Evolutionary conservation across 768 basidiomycete genomes (phyloP), one percentile per base, ranked within the genome.

Genomic region (Auricularia auricula-judae): DNA sequence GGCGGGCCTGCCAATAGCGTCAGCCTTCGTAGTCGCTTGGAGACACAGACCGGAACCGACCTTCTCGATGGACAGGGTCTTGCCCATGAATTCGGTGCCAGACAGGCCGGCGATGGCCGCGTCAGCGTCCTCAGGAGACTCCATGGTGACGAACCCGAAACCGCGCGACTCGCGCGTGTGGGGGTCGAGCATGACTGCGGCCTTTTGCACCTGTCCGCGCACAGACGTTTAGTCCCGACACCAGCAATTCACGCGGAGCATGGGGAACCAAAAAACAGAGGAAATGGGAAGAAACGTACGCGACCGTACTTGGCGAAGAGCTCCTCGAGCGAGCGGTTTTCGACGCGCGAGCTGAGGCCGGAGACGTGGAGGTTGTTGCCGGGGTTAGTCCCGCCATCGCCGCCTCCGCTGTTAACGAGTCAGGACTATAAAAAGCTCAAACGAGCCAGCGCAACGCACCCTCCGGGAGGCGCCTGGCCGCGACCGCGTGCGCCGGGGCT

Each of bases 61-160:
- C 81, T 88, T 94, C 78, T 94, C 91, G n/a, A 99, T 89, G 65
- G 82, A 89, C 63, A 93, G 82, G 36, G 82, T 79, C 78, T 93
- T 95, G 63, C 96, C 97, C 81, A 89, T 86, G 54, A 98, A 74
- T 47, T 93, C 92, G 59, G 89, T 88, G 29, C 82, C 82, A 72
- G 93, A 90, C 63, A 98, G 78, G 4, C 87, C 88, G 42, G 89
- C 85, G 67, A 98, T 86, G 64, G 90, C 92, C 54, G 93, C 92
- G 54, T 95, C 91, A 4, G 96, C 97, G 70, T 97, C 96, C 70
- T 96, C 95, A 7, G 68, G 73, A 33, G 84, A 82, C 74, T 86
- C 87, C 87, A 91, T 88, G 61, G 86, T 89, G 66, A 97, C 94
- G 75, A 98, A 98, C 16, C 93, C 95, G 69, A 89, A 89, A 58